Evolutionary conservation across 306 rosid species (phyloP).

Genomic region (Vicia faba): DNA sequence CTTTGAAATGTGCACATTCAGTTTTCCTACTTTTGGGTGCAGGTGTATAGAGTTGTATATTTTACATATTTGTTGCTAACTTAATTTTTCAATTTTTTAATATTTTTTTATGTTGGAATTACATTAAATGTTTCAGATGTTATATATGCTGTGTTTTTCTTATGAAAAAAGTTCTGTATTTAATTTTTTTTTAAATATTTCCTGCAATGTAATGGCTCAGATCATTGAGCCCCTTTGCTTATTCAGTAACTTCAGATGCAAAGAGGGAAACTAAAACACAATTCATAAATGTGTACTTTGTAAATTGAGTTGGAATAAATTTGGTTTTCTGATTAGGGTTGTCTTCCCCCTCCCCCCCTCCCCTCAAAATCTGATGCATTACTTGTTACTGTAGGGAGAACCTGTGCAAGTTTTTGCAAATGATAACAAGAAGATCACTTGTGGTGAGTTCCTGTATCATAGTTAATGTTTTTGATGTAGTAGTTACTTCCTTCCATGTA

Average conservation of each 20-base stretch:
- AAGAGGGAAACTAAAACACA: constrained; percentile 10
- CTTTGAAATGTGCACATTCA: background rate
- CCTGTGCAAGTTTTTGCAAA: constrained; percentile 89
- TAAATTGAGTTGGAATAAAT: constrained; percentile 18
- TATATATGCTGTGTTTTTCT: constrained; percentile 11
- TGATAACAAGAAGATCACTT: constrained; percentile 66
- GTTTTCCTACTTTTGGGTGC: background rate
- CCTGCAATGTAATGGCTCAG: constrained; percentile 20
- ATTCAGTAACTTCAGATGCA: constrained; percentile 2
- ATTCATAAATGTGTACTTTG: constrained; percentile 25
- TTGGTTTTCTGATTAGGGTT: constrained; percentile 22
- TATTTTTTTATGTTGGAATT: constrained; percentile 6
- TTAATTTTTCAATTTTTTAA: background rate
- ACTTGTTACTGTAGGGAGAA: constrained; percentile 73
- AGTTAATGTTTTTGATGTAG: constrained; percentile 25
- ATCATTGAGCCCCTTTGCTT: constrained; percentile 21
- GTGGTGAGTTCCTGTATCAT: constrained; percentile 62
- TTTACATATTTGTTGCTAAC: background rate
- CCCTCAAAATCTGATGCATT: constrained; percentile 25
- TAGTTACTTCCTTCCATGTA: constrained; percentile 14
- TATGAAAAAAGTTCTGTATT: background rate
- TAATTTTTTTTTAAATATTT: background rate
- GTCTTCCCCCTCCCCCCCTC: no score
- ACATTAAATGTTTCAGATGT: constrained; percentile 5
- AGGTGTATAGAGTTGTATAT: background rate